Percentiles rank a stretch among this genome's conserved stretches.
phyloP scores from a whole-genome alignment of 352 stramenopile genomes.

The Phytopythium montanum region DNA sequence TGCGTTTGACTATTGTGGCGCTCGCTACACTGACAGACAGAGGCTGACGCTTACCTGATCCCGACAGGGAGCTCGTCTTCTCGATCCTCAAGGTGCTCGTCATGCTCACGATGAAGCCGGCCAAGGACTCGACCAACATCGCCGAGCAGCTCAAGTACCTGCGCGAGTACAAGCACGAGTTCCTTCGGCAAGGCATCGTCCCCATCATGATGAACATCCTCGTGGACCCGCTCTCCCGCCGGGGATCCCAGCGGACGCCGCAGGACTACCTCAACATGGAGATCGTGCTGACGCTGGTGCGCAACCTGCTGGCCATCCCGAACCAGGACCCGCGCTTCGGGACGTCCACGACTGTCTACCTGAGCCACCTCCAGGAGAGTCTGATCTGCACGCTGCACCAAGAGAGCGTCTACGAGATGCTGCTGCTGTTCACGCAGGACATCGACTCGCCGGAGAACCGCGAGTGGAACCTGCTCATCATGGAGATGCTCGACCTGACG shows the following conservation, averaged over 20 bases:
- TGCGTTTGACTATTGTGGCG: neutral
- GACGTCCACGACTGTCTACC: constrained; percentile 73
- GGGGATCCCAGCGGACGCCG: constrained; percentile 47
- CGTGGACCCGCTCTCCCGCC: constrained; percentile 69
- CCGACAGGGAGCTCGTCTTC: constrained; percentile 65
- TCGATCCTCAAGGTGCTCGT: constrained; percentile 89
- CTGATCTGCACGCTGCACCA: constrained; percentile 73
- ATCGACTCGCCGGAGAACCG: constrained; percentile 82
- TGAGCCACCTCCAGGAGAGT: constrained; percentile 80
- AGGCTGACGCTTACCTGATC: neutral
- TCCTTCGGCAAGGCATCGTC: constrained; percentile 63
- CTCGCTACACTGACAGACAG: neutral
- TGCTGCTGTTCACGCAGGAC: constrained; percentile 81
- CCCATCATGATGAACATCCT: constrained; percentile 86
- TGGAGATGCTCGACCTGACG: constrained; percentile 88
- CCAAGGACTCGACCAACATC: constrained; percentile 75
- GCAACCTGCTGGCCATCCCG: constrained; percentile 80
- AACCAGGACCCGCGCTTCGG: constrained; percentile 78
- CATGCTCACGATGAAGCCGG: constrained; percentile 87
- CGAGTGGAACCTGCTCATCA: constrained; percentile 87
- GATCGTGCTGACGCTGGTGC: constrained; percentile 82
- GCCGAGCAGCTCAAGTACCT: constrained; percentile 80
- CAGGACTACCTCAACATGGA: constrained; percentile 87
- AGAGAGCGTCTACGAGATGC: constrained; percentile 86
- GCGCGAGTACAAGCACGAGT: constrained; percentile 83